A percentile compares a stretch with the other conserved stretches of the same genome.
These are phyloP conservation scores for Arthrobotrys entomopaga DNA, from an alignment of 2,329 filamentous ascomycete genomes.

Conservation along the genomic window DNA sequence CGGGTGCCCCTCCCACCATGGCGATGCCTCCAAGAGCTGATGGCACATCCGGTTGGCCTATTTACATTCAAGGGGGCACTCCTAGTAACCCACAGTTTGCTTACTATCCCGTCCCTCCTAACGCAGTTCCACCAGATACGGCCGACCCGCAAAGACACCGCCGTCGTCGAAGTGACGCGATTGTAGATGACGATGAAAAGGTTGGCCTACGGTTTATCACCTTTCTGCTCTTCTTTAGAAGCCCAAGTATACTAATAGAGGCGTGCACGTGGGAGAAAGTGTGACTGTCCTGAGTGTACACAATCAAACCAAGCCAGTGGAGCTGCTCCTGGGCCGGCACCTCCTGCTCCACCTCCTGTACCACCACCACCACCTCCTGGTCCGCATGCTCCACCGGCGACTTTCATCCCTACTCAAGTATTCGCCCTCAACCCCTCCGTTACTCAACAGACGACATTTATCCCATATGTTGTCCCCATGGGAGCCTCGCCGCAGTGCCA, in stretches of 20 bases:
- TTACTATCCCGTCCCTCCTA: slow-evolving; percentile 33
- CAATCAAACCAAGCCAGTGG: neutral
- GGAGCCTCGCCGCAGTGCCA: neutral
- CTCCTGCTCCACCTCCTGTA: neutral
- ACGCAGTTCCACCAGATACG: neutral
- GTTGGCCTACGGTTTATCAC: slow-evolving; percentile 10
- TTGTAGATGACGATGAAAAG: slow-evolving; percentile 27
- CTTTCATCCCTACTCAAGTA: slow-evolving; percentile 33
- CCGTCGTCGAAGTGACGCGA: slow-evolving; percentile 5
- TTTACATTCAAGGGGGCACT: slow-evolving; percentile 46
- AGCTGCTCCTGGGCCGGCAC: neutral
- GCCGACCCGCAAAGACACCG: slow-evolving; percentile 9
- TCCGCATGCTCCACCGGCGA: neutral
- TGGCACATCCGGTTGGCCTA: slow-evolving; percentile 38
- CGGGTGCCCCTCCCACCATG: neutral
- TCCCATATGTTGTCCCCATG: slow-evolving; percentile 36
- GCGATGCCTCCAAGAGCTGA: slow-evolving; percentile 9
- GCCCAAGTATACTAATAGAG: neutral
- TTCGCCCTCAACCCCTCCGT: slow-evolving; percentile 5
- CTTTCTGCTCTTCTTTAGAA: neutral
- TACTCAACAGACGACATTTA: slow-evolving; percentile 46
- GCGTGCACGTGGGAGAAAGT: slow-evolving; percentile 2
- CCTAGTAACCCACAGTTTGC: slow-evolving; percentile 38
- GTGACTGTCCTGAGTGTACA: slow-evolving; percentile 33
- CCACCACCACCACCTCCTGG: neutral